Evolutionary conservation across 2,329 filamentous ascomycete species (phyloP).

Genomic region (Pseudogymnoascus sp.): DNA sequence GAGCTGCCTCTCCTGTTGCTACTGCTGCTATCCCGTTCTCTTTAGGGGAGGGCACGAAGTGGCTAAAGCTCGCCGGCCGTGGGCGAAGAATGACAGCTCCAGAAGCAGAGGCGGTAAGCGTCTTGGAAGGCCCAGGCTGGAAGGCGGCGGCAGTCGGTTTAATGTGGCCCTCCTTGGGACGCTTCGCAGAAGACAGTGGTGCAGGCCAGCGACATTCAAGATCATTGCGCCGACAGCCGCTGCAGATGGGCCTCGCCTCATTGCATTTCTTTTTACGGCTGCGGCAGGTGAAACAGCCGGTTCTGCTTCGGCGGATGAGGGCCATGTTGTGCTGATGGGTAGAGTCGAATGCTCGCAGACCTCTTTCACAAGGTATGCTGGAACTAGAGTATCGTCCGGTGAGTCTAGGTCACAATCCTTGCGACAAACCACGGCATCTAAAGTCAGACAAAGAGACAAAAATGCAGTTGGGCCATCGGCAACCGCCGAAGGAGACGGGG

Average conservation of each 20-base stretch:
- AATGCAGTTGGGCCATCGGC: not conserved
- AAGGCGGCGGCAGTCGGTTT: not conserved
- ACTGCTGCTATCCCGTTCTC: not conserved
- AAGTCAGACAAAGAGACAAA: not conserved
- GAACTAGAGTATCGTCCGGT: not conserved
- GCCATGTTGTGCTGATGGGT: not conserved
- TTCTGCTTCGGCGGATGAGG: slow-evolving; percentile 25
- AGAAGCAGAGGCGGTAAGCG: not conserved
- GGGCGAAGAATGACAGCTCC: not conserved
- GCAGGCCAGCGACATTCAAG: not conserved
- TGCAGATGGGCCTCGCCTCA: slow-evolving; percentile 48
- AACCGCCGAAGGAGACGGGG: not conserved
- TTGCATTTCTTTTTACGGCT: slow-evolving; percentile 56
- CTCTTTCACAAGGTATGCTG: not conserved
- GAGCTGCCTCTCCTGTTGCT: not conserved
- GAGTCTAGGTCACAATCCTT: not conserved
- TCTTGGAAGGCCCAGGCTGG: not conserved
- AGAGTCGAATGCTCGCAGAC: not conserved
- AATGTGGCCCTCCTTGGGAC: not conserved
- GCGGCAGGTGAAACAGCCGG: slow-evolving; percentile 42
- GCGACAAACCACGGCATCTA: not conserved
- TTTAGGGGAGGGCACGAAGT: not conserved
- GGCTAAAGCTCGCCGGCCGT: not conserved
- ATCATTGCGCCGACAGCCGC: not conserved
- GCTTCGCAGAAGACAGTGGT: not conserved